Evolutionary conservation across 2,329 filamentous ascomycete genomes (phyloP), one percentile per base, ranked within the genome.

Genomic region (Colletotrichum magnum): DNA sequence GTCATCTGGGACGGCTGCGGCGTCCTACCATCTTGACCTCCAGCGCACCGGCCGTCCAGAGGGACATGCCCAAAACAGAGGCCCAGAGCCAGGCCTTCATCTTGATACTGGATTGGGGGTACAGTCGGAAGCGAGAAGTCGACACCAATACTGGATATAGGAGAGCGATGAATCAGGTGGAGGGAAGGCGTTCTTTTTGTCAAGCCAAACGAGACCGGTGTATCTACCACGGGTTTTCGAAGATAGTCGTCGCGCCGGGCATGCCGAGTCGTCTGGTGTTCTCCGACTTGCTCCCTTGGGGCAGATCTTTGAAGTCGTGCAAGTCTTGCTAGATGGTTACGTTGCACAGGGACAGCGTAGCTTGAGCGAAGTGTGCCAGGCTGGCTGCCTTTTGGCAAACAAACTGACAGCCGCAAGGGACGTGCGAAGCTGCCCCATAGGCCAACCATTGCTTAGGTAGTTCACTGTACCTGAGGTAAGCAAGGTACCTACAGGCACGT

Each of bases 11-110:
- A 21, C 7, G n/a, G 63, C 45, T 61, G 54, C 57, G 15, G 36
- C 32, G 15, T 52, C 36, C 84, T 81, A 91, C 89, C 78, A 92
- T 82, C 73, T 80, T 79, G 71, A 90, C 82, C 77, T 92, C 89
- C 75, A 90, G 79, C 28, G 88, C 89, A 69, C 80, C 79, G 72
- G 82, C 85, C 66, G 86, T 84, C 84, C 85, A 84, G 61, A 85
- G 73, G 76, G 86, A 88, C 82, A 88, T 76, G 75, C 83, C 86
- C 81, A 91, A 77, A 70, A 84, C 75, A 72, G 88, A 77, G 64
- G 84, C 79, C 74, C 84, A 84, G 73, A 84, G 74, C 80, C 86
- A 86, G 74, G 82, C 82, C 83, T 84, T 88, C 89, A 91, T 91
- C 60, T 70, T 84, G 75, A 51, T 32, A 16, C 45, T 43, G 53